Evolutionary conservation across 495 filamentous ascomycete genomes (phyloP).

Genomic region (Penicillium antarcticum): DNA sequence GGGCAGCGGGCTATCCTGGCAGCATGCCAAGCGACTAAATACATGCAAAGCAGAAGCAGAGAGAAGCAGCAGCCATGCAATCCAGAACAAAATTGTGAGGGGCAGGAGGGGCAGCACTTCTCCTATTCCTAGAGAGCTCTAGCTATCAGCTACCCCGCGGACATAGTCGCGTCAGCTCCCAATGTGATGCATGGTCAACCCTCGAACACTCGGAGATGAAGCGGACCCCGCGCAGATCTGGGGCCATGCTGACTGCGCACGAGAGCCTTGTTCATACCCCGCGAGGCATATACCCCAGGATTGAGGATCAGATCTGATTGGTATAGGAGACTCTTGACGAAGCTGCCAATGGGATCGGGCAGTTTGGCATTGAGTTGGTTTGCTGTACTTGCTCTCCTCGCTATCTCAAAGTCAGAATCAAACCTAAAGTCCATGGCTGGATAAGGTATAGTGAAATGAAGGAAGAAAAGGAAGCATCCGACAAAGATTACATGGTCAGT

Average conservation of each 20-base stretch:
- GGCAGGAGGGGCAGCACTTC: not conserved
- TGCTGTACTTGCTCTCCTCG: not conserved
- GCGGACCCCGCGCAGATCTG: not conserved
- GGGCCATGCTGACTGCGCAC: not conserved
- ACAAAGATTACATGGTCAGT: not conserved
- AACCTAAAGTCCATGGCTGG: no score
- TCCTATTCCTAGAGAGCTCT: not conserved
- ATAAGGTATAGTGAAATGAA: no score
- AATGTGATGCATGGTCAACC: not conserved
- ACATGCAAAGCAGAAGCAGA: not conserved
- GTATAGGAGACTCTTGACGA: not conserved
- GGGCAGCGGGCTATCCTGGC: not conserved
- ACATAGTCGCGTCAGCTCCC: not conserved
- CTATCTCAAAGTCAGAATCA: no score
- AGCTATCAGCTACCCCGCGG: conserved; percentile 6
- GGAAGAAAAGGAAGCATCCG: not conserved
- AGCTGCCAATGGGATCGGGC: not conserved
- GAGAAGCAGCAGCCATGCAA: not conserved
- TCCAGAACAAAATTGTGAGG: not conserved
- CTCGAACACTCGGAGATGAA: not conserved
- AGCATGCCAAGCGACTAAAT: not conserved
- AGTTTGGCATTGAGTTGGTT: not conserved
- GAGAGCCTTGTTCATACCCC: not conserved
- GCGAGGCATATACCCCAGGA: conserved; percentile 2
- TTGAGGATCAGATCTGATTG: not conserved